Evolutionary conservation across 1,139 yeast species (phyloP).

Genomic region (Kodamaea sp.): DNA sequence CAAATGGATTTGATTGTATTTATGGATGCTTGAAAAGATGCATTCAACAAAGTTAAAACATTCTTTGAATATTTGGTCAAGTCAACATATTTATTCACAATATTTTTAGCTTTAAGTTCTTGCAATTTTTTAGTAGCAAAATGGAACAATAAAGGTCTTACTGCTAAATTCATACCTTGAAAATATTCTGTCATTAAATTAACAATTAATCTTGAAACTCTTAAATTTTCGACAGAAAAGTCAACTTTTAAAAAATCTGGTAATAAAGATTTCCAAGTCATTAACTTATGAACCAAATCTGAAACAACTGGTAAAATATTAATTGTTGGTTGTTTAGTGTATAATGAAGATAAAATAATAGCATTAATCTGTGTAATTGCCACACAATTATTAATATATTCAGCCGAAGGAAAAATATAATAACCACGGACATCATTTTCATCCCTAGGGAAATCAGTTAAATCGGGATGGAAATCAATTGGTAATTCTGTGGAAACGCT

Average conservation of each 20-base stretch:
- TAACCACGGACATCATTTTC: conserved; percentile 48
- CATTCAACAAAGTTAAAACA: conserved; percentile 65
- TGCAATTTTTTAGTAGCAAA: conserved; percentile 68
- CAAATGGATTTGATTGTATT: conserved; percentile 72
- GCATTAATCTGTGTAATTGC: conserved; percentile 80
- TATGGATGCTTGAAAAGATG: conserved; percentile 81
- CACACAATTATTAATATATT: conserved; percentile 73
- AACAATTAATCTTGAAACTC: conserved; percentile 64
- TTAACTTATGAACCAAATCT: conserved; percentile 63
- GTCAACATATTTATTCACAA: conserved; percentile 56
- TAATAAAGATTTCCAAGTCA: conserved; percentile 65
- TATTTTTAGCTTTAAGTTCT: conserved; percentile 42
- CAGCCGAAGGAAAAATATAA: conserved; percentile 79
- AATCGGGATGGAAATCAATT: conserved; percentile 59
- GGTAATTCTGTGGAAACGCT: conserved; percentile 77
- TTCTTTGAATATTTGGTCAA: conserved; percentile 66
- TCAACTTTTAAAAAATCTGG: conserved; percentile 67
- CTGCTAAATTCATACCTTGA: conserved; percentile 81
- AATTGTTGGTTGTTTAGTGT: conserved; percentile 71
- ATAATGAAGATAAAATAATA: conserved; percentile 63
- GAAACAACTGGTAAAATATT: conserved; percentile 74
- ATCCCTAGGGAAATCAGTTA: conserved; percentile 51
- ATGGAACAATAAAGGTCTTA: conserved; percentile 74
- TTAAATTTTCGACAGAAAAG: conserved; percentile 51
- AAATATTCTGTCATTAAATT: conserved; percentile 83